Evolutionary conservation across 2,329 filamentous ascomycete species (phyloP).

Genomic region (Botrytis cinerea): DNA sequence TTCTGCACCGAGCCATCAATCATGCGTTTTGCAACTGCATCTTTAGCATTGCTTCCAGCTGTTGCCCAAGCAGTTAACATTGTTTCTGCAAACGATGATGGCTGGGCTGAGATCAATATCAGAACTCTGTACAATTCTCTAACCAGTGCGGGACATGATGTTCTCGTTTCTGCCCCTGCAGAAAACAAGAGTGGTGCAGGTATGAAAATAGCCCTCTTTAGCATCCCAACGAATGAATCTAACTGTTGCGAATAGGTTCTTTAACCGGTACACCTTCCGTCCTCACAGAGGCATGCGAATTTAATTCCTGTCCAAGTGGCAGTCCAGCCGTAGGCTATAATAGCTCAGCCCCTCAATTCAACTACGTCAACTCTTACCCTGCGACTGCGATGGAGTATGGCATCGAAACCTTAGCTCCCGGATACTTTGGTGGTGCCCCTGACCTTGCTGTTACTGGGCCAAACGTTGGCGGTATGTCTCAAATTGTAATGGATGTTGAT

Average conservation of each 20-base stretch:
- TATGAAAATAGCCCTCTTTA: background rate
- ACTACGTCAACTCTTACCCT: conserved; percentile 19
- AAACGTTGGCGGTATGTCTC: conserved; percentile 15
- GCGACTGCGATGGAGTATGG: conserved; percentile 9
- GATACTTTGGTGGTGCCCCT: conserved; percentile 14
- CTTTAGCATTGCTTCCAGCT: conserved; percentile 12
- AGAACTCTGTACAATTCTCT: conserved; percentile 13
- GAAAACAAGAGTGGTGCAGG: conserved; percentile 11
- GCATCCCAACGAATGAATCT: background rate
- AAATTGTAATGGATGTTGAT: background rate
- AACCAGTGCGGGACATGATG: conserved; percentile 2
- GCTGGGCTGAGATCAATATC: conserved; percentile 13
- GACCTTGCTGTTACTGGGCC: conserved; percentile 16
- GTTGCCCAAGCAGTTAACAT: conserved; percentile 5
- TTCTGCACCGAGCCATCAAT: conserved; percentile 2
- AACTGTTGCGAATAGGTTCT: background rate
- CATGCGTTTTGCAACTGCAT: conserved; percentile 11
- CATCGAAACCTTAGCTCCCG: background rate
- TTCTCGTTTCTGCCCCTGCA: conserved; percentile 16
- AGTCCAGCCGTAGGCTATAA: conserved; percentile 15
- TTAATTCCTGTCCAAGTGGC: conserved; percentile 14
- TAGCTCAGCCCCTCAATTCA: conserved; percentile 14
- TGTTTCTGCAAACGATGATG: conserved; percentile 3
- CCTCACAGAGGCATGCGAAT: conserved; percentile 2
- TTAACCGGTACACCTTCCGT: background rate